Percentiles rank a stretch among this genome's conserved stretches.
Evolutionary conservation across 73 alveolate genomes (phyloP).

Genomic region (Paramecium biaurelia): DNA sequence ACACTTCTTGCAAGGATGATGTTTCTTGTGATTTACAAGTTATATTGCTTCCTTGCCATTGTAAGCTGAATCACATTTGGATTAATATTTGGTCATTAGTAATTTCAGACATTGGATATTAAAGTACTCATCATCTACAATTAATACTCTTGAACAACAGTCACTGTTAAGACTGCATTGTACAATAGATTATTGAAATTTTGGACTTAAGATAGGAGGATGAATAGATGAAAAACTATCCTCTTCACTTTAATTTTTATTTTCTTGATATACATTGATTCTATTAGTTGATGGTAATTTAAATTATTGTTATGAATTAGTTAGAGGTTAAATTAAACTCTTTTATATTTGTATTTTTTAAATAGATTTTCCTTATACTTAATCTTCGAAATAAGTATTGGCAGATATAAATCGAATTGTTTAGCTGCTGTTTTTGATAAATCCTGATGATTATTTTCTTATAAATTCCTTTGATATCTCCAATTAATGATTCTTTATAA

Average conservation of each 20-base stretch:
- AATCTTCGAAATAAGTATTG: not conserved
- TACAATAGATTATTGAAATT: not conserved
- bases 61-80: conserved; percentile 20
- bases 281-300: not conserved
- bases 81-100: not conserved
- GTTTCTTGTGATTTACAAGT: not conserved
- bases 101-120: not conserved
- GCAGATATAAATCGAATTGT: not conserved
- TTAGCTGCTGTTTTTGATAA: not conserved
- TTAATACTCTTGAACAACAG: conserved; percentile 21
- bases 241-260: not conserved
- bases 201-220: not conserved
- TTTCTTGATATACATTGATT: not conserved
- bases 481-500: not conserved
- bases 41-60: conserved; percentile 35
- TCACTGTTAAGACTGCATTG: not conserved
- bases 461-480: not conserved
- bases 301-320: not conserved
- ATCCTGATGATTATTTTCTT: not conserved
- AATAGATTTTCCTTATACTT: not conserved
- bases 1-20: not conserved
- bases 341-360: not conserved
- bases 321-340: not conserved
- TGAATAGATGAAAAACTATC: not conserved
- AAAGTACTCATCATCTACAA: conserved; percentile 50